Conservation (phyloP, 2,329 filamentous ascomycete genomes). For the Fonsecaea nubica region DNA sequence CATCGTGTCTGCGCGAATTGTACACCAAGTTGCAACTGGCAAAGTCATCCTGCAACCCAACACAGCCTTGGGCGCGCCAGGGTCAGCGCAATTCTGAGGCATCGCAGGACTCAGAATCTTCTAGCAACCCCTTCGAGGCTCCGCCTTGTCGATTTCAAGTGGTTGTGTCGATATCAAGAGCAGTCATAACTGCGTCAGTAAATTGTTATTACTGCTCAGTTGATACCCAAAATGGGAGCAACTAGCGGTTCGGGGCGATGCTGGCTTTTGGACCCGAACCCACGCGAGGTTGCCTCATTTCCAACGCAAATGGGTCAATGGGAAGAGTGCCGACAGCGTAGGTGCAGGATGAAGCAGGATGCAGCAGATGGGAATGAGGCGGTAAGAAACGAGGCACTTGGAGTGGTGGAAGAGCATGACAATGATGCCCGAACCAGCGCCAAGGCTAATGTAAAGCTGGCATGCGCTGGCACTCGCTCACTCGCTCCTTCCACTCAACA, state of each 20-base stretch:
- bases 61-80: neutral
- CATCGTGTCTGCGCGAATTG: slow-evolving; percentile 1
- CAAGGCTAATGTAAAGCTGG: slow-evolving; percentile 24
- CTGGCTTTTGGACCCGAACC: slow-evolving; percentile 13
- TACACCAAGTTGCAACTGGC: neutral
- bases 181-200: slow-evolving; percentile 13
- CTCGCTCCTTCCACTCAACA: slow-evolving; percentile 12
- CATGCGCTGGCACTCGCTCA: slow-evolving; percentile 32
- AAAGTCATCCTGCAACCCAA: neutral
- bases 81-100: neutral
- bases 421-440: slow-evolving; percentile 30
- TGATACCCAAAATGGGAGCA: slow-evolving; percentile 10
- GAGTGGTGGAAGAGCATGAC: slow-evolving; percentile 21
- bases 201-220: neutral
- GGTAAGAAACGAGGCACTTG: slow-evolving; percentile 21
- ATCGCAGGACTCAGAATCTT: slow-evolving; percentile 2
- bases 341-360: slow-evolving; percentile 8
- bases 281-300: slow-evolving; percentile 32
- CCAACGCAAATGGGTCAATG: slow-evolving; percentile 23
- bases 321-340: slow-evolving; percentile 4
- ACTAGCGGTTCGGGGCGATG: slow-evolving; percentile 28
- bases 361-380: slow-evolving; percentile 14
- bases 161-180: slow-evolving; percentile 2
- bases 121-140: neutral
- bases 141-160: slow-evolving; percentile 13